Evolutionary conservation across 2,329 filamentous ascomycete genomes (phyloP).

Genomic region (Torrubiella hemipterigena): DNA sequence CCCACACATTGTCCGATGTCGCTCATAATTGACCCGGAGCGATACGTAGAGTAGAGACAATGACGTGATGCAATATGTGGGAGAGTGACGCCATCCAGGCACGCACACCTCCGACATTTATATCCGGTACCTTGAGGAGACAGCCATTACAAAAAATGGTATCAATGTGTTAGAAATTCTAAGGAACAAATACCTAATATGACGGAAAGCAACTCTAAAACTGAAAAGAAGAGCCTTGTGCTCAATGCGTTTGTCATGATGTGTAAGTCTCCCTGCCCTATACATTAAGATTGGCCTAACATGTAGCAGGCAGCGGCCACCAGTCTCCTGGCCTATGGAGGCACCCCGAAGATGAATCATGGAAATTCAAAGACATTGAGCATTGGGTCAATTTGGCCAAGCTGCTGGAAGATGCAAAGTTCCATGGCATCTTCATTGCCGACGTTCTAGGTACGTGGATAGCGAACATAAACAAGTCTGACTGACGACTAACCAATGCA

Average conservation of each 20-base stretch:
- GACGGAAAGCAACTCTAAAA: not conserved
- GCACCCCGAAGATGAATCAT: conserved; percentile 52
- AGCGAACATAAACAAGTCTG: too few species aligned
- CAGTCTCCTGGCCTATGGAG: conserved; percentile 40
- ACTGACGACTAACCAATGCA: not conserved
- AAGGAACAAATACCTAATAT: conserved; percentile 1
- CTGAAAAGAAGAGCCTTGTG: conserved; percentile 24
- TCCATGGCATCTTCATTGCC: conserved; percentile 56
- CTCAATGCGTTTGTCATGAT: conserved; percentile 31
- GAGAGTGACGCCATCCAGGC: too few species aligned
- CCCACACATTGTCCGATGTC: too few species aligned
- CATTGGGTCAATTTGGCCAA: conserved; percentile 51
- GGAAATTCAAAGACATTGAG: conserved; percentile 45
- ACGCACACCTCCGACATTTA: too few species aligned
- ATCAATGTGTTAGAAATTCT: too few species aligned
- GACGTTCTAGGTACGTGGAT: conserved; percentile 40
- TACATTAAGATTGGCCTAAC: not conserved
- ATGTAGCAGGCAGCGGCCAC: conserved; percentile 25
- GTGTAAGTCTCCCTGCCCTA: conserved; percentile 14
- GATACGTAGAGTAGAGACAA: too few species aligned
- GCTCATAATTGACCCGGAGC: too few species aligned
- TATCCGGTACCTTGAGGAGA: too few species aligned
- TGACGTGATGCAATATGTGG: too few species aligned
- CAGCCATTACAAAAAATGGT: too few species aligned
- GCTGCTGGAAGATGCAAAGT: conserved; percentile 47